A percentile compares a stretch with the other conserved stretches of the same genome.
These are phyloP conservation scores for Stevia rebaudiana DNA, from an alignment of 140 eudicot species.

Conservation along the genomic window DNA sequence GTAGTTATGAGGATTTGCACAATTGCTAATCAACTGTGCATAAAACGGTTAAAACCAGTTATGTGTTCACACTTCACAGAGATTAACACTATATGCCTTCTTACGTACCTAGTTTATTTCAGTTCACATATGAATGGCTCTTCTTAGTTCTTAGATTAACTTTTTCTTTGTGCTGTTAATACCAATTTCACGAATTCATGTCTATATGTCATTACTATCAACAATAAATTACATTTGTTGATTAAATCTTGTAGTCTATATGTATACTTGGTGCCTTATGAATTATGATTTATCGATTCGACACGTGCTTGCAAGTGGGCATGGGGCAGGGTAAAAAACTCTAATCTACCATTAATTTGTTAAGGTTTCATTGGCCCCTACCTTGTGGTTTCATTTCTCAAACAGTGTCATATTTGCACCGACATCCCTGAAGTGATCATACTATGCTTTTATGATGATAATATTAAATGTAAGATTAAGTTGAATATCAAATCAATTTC, in stretches of 20 bases:
- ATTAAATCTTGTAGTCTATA: conserved; percentile 8
- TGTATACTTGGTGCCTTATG: neutral
- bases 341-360: neutral
- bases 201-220: neutral
- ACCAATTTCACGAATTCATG: neutral
- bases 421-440: neutral
- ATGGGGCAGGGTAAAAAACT: neutral
- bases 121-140: neutral
- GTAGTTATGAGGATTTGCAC: neutral
- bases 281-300: neutral
- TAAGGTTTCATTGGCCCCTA: conserved; percentile 9
- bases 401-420: neutral
- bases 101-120: neutral
- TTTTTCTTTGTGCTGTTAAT: neutral
- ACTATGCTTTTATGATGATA: neutral
- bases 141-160: conserved; percentile 11
- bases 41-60: neutral
- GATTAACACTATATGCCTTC: conserved; percentile 1
- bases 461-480: neutral
- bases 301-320: neutral
- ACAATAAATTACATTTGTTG: neutral
- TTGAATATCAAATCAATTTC: conserved; percentile 3
- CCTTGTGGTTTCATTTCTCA: conserved; percentile 8
- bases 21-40: too few relatives aligned
- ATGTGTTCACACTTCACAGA: neutral